Evolutionary conservation across 1,284 basidiomycete genomes (phyloP), one percentile per base, ranked within the genome.

Genomic region (Tremellales sp.): DNA sequence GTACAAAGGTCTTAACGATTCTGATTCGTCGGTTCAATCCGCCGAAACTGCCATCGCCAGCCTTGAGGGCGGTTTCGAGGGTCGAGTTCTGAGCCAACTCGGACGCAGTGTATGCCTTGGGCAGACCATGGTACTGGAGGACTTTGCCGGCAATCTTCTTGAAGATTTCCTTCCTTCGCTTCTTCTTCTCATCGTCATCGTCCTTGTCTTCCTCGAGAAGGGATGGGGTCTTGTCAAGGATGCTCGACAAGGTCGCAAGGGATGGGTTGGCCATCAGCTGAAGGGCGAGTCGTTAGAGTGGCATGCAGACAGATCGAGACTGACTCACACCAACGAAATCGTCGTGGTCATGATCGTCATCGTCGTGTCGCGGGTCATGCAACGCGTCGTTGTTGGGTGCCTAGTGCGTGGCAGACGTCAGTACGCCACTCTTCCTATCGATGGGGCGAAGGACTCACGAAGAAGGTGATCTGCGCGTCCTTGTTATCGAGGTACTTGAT

Each of bases 111-210:
- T 78, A 70, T 5, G 71, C 70, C 25, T 73, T 65, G 12, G 79
- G 78, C 12, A 86, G 70, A 40, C 80, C 77, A 61, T 86, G 82
- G 67, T 86, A 86, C 28, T 76, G 73, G 5, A 84, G 67, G 14
- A 83, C 74, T 34, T 78, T 77, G 29, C 76, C 76, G 37, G 83
- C 66, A 50, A 85, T 76, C 53, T 75, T 73, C 42, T 65, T 64
- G 61, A 75, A 68, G 45, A 72, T 62, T 53, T 68, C 57, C 56
- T 78, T 77, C 47, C 82, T 60, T 24, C 76, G 71, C 59, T 80
- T 75, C 66, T 79, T 80, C 34, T 75, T 70, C 24, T 76, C 70
- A 58, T 80, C 76, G 51, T 79, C 78, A 41, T 77, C 72, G 40
- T 60, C 58, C 32, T 56, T 63, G 16, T 53, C 43, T 43, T 50